A percentile compares a stretch with the other conserved stretches of the same genome.
phyloP scores from a whole-genome alignment of 192 early-diverging fungal genomes.

The Coemansia sp. region DNA sequence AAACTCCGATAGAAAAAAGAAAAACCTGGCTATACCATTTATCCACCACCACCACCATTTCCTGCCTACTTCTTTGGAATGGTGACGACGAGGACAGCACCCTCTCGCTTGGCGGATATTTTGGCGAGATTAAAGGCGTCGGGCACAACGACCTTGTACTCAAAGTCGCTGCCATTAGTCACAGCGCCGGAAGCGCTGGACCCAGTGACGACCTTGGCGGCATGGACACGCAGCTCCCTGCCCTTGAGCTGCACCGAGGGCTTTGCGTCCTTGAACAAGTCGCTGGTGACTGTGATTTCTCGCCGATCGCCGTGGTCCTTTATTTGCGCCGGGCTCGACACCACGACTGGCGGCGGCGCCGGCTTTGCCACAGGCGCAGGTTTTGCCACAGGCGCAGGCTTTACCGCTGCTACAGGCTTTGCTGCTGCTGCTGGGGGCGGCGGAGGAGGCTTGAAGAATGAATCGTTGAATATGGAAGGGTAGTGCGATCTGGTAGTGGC shows the following conservation, averaged over 20 bases:
- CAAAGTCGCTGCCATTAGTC: conserved; percentile 20
- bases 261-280: conserved; percentile 17
- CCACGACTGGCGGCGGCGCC: not conserved
- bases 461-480: conserved; percentile 18
- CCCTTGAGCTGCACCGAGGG: conserved; percentile 32
- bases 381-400: not conserved
- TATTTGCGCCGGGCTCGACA: conserved; percentile 11
- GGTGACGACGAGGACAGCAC: conserved; percentile 19
- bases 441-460: conserved; percentile 15
- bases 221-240: conserved; percentile 18
- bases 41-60: too few species aligned
- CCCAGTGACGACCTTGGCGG: conserved; percentile 1
- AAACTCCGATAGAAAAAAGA: not conserved
- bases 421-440: not conserved
- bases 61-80: conserved; percentile 20
- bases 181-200: not conserved
- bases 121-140: conserved; percentile 10
- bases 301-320: conserved; percentile 13
- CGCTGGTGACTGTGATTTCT: conserved; percentile 23
- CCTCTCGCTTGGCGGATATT: conserved; percentile 27
- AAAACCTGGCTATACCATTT: conserved; percentile 8
- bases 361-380: not conserved
- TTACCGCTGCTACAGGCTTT: not conserved
- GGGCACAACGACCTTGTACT: conserved; percentile 29
- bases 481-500: not conserved